Base-by-base conservation (phyloP, 495 filamentous ascomycete genomes). In the Rostrohypoxylon terebratum region DNA sequence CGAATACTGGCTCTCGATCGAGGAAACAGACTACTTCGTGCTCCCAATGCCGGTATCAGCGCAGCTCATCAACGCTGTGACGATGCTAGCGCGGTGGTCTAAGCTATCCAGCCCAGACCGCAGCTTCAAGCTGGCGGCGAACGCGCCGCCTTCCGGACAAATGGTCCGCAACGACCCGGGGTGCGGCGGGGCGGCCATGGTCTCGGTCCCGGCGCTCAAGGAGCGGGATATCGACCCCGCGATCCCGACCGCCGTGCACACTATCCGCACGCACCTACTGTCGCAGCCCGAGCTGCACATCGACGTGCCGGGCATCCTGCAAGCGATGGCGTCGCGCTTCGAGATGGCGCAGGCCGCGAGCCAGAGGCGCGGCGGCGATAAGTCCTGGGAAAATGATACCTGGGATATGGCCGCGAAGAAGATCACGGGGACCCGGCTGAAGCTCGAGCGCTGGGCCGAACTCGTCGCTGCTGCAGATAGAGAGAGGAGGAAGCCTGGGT, bases 41-140 rank as follows among this genome's bases (percentile, higher is more conserved):
- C 66, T 83, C 16, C 81, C 82, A 0, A 77, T 77, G 53, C 76
- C 80, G 1, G 63, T 75, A 16, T 70, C 75, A 14, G 77, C 75
- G 7, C 82, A 83, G 60, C 75, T 84, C 47, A 72, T 83, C n/a
- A 77, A 83, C 61, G 78, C 78, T 34, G 70, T 79, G 18, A 77
- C 69, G 44, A 79, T 78, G 71, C 73, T 83, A n/a, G 64, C 77
- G 20, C 78, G 79, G 21, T 81, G 80, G 79, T 78, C 72, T 34
- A 79, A 76, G 57, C 53, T 77, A 4, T 66, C 71, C 3, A 68
- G 71, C 6, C 75, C 75, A 2, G 54, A 50, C 25, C 33, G 63
- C 16, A 60, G 36, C 23, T 42, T 48, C 36, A 48, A 31, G 6
- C 65, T 42, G 14, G 28, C 16, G 20, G 31, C 50, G 10, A 18